Conservation (phyloP, 257 asterid genomes). For the Cynanchum wilfordii region DNA sequence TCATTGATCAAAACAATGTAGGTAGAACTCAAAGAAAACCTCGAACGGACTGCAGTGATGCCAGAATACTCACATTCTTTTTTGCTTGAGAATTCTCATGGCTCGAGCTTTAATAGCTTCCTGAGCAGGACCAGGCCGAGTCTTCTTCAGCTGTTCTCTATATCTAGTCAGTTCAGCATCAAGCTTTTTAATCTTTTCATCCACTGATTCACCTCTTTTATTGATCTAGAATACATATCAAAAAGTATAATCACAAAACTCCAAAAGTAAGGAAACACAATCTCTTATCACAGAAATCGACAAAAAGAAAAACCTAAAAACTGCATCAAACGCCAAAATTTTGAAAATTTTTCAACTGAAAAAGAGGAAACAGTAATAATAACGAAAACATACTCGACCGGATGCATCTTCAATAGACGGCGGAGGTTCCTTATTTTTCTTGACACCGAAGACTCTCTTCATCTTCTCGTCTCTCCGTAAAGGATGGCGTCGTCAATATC, state of each 20-base stretch:
- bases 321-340: background rate
- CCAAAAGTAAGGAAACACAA: background rate
- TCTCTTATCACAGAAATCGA: background rate
- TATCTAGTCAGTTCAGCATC: constrained; percentile 73
- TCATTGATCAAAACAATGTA: background rate
- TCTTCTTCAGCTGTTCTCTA: constrained; percentile 87
- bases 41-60: background rate
- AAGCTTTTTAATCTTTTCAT: constrained; percentile 80
- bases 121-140: constrained; percentile 96
- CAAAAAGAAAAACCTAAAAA: background rate
- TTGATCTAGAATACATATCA: constrained; percentile 43
- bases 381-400: constrained; percentile 53
- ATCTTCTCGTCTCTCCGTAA: constrained; percentile 19
- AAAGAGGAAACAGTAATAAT: background rate
- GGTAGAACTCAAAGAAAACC: background rate
- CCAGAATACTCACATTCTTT: constrained; percentile 56
- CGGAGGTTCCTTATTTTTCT: constrained; percentile 93
- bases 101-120: constrained; percentile 98
- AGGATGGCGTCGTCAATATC: background rate
- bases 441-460: constrained; percentile 91
- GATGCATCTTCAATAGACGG: constrained; percentile 81
- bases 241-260: background rate
- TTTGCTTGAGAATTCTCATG: constrained; percentile 95
- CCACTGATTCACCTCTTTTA: constrained; percentile 87
- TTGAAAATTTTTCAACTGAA: background rate